Evolutionary conservation across 139 green algal species (phyloP).

Genomic region (Chlamydomonas sp.): DNA sequence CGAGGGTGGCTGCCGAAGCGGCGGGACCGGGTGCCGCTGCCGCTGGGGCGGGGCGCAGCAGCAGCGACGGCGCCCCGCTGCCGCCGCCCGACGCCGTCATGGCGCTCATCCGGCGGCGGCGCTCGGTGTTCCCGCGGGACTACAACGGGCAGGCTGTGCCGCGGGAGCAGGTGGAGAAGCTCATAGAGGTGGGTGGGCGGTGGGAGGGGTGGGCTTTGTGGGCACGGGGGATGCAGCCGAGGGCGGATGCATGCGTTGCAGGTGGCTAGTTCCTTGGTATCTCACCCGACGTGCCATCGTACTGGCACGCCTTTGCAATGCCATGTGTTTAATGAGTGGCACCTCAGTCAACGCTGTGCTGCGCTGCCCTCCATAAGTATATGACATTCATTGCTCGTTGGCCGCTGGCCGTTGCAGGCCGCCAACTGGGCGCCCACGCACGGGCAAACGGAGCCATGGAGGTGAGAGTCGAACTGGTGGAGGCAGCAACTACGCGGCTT

Average conservation of each 20-base stretch:
- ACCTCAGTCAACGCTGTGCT: too few relatives aligned
- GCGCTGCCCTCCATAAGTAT: not conserved
- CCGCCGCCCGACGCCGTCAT: not conserved
- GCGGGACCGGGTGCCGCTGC: too few relatives aligned
- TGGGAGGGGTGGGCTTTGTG: not conserved
- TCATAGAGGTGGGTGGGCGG: conserved; percentile 9
- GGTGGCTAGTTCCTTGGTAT: too few relatives aligned
- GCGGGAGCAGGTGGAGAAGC: conserved; percentile 33
- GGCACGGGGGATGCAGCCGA: not conserved
- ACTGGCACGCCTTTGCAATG: too few relatives aligned
- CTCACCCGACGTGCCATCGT: too few relatives aligned
- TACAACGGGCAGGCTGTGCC: conserved; percentile 48
- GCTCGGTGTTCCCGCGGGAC: conserved; percentile 66
- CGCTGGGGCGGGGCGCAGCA: too few relatives aligned
- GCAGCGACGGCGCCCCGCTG: not conserved
- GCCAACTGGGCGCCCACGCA: conserved; percentile 77
- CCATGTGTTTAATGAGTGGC: too few relatives aligned
- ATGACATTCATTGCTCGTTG: not conserved
- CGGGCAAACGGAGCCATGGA: conserved; percentile 71
- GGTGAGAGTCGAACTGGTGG: conserved; percentile 1
- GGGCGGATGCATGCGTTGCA: not conserved
- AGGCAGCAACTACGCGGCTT: too few relatives aligned
- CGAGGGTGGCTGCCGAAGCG: too few relatives aligned
- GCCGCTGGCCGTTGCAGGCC: conserved; percentile 47
- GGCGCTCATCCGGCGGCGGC: conserved; percentile 30